Percentiles rank a stretch among this genome's conserved stretches.
phyloP scores from a whole-genome alignment of 2,329 filamentous ascomycete genomes.

The Diplodia intermedia region DNA sequence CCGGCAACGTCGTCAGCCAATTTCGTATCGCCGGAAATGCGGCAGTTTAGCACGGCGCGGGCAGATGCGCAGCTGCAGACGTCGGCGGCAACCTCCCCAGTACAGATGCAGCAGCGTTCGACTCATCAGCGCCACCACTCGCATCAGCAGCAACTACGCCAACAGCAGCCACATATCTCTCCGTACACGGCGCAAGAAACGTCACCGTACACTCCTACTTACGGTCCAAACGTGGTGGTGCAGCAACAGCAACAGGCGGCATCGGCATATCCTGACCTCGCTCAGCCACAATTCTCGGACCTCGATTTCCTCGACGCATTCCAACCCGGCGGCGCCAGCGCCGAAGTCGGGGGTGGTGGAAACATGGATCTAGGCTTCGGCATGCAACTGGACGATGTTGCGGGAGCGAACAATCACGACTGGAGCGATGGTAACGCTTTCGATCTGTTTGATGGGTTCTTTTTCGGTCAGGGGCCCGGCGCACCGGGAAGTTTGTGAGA shows the following conservation, averaged over 20 bases:
- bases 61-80: constrained; percentile 23
- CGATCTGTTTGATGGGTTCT: constrained; percentile 72
- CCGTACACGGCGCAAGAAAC: constrained; percentile 39
- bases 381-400: constrained; percentile 46
- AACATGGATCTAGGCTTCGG: constrained; percentile 69
- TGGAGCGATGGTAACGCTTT: constrained; percentile 54
- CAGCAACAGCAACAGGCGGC: constrained; percentile 32
- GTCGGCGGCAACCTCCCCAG: neutral
- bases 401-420: constrained; percentile 61
- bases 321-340: constrained; percentile 39
- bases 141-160: constrained; percentile 29
- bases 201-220: constrained; percentile 34
- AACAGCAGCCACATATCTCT: constrained; percentile 38
- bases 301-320: constrained; percentile 64
- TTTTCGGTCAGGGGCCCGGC: constrained; percentile 62
- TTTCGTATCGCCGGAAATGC: constrained; percentile 17
- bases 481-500: constrained; percentile 30
- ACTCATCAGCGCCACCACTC: constrained; percentile 31
- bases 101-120: constrained; percentile 18
- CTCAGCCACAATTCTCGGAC: constrained; percentile 51
- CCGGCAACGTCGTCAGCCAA: neutral
- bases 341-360: constrained; percentile 35
- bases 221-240: neutral
- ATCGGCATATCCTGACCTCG: constrained; percentile 39
- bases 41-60: constrained; percentile 11